phyloP scores from a whole-genome alignment of 257 asterid species.

The Salvia rosmarinus region DNA sequence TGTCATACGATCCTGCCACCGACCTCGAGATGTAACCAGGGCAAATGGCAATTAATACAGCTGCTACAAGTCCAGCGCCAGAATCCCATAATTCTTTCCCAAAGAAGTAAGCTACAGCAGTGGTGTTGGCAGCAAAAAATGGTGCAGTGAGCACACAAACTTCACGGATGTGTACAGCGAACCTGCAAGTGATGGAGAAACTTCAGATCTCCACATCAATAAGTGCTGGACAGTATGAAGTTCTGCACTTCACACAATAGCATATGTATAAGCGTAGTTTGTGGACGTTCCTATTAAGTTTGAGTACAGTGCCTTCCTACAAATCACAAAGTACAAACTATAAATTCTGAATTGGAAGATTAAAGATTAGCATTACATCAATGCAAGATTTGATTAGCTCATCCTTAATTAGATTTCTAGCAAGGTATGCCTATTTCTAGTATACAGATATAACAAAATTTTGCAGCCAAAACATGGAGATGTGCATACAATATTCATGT shows the following conservation, averaged over 20 bases:
- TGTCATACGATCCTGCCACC: constrained; percentile 98
- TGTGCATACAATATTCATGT: too few species aligned
- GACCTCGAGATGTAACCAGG: constrained; percentile 99
- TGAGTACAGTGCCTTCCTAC: background rate
- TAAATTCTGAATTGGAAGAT: background rate
- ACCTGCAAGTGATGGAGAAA: constrained; percentile 54
- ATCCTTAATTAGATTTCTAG: too few species aligned
- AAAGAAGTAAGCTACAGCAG: constrained; percentile 94
- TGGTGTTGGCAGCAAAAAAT: constrained; percentile 94
- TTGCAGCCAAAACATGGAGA: too few species aligned
- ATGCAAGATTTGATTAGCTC: too few species aligned
- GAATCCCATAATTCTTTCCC: constrained; percentile 98
- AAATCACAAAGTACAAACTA: background rate
- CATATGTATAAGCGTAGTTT: constrained; percentile 1
- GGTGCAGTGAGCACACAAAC: constrained; percentile 99
- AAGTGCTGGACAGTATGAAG: background rate
- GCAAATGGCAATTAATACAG: constrained; percentile 91
- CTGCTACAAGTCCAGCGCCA: constrained; percentile 99
- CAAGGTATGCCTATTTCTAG: too few species aligned
- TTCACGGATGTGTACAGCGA: constrained; percentile 96
- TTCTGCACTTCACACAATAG: background rate
- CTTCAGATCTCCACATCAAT: constrained; percentile 25
- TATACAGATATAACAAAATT: too few species aligned
- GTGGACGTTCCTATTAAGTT: background rate
- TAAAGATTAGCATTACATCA: background rate